Evolutionary conservation across 2,329 filamentous ascomycete genomes (phyloP).

Genomic region (Colletotrichum sublineola): DNA sequence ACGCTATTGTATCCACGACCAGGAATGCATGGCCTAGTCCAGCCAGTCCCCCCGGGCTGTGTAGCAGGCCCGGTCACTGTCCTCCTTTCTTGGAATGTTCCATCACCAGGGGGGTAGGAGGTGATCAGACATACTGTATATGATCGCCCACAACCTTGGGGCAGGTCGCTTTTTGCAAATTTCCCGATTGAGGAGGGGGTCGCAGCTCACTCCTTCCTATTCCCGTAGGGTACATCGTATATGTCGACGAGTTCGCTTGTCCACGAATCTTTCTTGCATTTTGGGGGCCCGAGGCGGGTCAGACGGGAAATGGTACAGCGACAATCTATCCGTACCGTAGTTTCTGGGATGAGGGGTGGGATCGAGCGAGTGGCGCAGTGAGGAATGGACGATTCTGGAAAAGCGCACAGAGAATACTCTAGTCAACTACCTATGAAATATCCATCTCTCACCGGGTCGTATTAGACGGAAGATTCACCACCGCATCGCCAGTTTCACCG

Average conservation of each 20-base stretch:
- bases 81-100: constrained; percentile 26
- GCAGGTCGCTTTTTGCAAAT: constrained; percentile 30
- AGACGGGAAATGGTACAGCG: constrained; percentile 5
- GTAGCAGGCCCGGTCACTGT: constrained; percentile 1
- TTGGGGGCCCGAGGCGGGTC: constrained; percentile 31
- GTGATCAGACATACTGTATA: constrained; percentile 15
- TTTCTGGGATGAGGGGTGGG: neutral
- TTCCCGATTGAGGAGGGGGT: constrained; percentile 34
- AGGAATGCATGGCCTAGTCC: constrained; percentile 5
- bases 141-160: constrained; percentile 36
- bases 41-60: constrained; percentile 24
- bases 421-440: too few relatives aligned
- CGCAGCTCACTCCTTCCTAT: constrained; percentile 7
- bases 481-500: constrained; percentile 15
- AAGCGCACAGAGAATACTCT: neutral
- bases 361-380: constrained; percentile 3
- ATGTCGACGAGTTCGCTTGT: neutral
- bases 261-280: constrained; percentile 27
- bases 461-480: neutral
- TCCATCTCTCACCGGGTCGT: constrained; percentile 5
- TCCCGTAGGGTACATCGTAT: neutral
- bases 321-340: neutral
- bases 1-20: neutral
- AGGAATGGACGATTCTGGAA: neutral
- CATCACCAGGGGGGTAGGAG: constrained; percentile 13